Percentiles rank a stretch among this genome's conserved stretches.
These are phyloP conservation scores for Hysterium pulicare DNA, from an alignment of 2,329 filamentous ascomycete species.

Conservation along the genomic window DNA sequence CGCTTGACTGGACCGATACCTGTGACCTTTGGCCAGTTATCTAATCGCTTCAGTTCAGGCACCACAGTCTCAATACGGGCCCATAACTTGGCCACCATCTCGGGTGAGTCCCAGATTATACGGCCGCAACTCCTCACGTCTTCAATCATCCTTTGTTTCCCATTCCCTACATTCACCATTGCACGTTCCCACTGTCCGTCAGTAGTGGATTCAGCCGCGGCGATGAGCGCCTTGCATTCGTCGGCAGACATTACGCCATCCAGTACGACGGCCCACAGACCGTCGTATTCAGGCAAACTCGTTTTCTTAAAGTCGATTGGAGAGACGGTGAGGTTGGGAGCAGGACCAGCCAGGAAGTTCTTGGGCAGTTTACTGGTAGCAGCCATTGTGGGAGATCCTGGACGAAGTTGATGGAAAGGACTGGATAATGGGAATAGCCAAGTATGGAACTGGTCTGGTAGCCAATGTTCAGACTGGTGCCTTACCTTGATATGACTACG, in stretches of 20 bases:
- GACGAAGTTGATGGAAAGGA: too few relatives aligned
- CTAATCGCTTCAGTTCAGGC: constrained; percentile 47
- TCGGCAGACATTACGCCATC: constrained; percentile 60
- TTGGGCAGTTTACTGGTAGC: constrained; percentile 32
- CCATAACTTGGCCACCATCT: constrained; percentile 62
- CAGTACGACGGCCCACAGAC: constrained; percentile 58
- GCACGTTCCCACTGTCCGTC: constrained; percentile 61
- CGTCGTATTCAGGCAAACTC: constrained; percentile 52
- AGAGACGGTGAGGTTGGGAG: constrained; percentile 46
- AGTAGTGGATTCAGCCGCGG: constrained; percentile 28
- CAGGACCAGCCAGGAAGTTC: constrained; percentile 47
- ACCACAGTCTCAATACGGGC: constrained; percentile 50
- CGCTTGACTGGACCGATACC: constrained; percentile 44
- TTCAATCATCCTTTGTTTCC: constrained; percentile 55
- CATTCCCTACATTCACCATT: constrained; percentile 63
- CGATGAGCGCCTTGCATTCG: constrained; percentile 54
- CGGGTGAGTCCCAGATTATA: constrained; percentile 69
- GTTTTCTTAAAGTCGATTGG: constrained; percentile 55
- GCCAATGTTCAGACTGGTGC: too few relatives aligned
- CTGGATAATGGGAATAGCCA: too few relatives aligned
- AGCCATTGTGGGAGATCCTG: not conserved
- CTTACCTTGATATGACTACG: not conserved
- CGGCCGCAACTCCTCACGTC: constrained; percentile 68
- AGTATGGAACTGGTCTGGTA: too few relatives aligned
- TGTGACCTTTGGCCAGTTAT: constrained; percentile 38